phyloP scores from a whole-genome alignment of 140 eudicot genomes.

The Ambrosia hybrid region DNA sequence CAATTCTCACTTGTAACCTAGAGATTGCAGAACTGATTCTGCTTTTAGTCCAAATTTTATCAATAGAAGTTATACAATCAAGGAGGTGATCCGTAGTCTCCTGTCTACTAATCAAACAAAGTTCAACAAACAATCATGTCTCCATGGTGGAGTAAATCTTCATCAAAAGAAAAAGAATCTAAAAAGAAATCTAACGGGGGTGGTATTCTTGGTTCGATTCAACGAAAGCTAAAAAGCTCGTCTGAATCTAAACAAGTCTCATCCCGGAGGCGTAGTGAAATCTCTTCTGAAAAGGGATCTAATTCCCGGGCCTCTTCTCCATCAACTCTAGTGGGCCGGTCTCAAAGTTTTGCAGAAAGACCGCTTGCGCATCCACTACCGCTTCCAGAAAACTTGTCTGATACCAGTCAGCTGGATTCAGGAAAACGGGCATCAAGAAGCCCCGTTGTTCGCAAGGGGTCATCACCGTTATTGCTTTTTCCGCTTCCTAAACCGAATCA shows the following conservation, averaged over 20 bases:
- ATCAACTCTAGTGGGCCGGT: constrained; percentile 53
- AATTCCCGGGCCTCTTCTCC: constrained; percentile 59
- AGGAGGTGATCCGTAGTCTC: constrained; percentile 1
- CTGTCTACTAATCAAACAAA: constrained; percentile 6
- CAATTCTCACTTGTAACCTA: constrained; percentile 23
- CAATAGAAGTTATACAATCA: background rate
- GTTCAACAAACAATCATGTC: constrained; percentile 44
- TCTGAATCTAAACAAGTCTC: constrained; percentile 53
- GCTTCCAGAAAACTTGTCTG: constrained; percentile 44
- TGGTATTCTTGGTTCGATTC: constrained; percentile 63
- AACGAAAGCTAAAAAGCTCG: constrained; percentile 56
- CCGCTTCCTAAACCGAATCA: constrained; percentile 57
- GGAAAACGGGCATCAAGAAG: constrained; percentile 50
- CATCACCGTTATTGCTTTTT: constrained; percentile 44
- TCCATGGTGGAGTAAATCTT: constrained; percentile 88
- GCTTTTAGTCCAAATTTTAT: constrained; percentile 17
- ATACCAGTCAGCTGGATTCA: constrained; percentile 40
- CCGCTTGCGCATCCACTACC: constrained; percentile 77
- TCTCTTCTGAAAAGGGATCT: constrained; percentile 52
- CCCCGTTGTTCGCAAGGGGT: constrained; percentile 34
- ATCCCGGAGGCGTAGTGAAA: constrained; percentile 49
- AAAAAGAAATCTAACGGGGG: constrained; percentile 62
- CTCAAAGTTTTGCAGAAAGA: constrained; percentile 72
- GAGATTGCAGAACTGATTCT: constrained; percentile 17
- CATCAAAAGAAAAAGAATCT: constrained; percentile 52